Evolutionary conservation across 2,329 filamentous ascomycete genomes (phyloP), one percentile per base, ranked within the genome.

Genomic region (Fusarium chuoi): DNA sequence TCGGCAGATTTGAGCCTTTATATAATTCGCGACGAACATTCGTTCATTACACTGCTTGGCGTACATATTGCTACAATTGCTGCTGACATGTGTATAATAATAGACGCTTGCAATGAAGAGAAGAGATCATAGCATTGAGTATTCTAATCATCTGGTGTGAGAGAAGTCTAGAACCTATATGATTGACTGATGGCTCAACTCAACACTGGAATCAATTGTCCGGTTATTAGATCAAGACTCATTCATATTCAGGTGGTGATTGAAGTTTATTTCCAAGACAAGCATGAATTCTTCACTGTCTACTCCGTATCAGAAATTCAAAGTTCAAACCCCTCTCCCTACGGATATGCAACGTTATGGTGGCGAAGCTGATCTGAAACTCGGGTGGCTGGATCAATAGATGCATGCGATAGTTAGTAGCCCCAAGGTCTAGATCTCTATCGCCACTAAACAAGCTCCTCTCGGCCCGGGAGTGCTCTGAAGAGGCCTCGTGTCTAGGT

Each of bases 401-500:
- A 35, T 62, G 15, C 36, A 49, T 49, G 15, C 48, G 22, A 36
- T 24, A 58, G 41, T 33, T 14, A 14, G 33, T 17, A 33, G 18
- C 36, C 28, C 20, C 33, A 26, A n/a, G 51, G 39, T 52, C 65
- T 42, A 60, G 45, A 68, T 36, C 28, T 42, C 36, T 36, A 35
- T 36, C 20, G 58, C 36, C n/a, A 35, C 36, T 35, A n/a, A n/a
- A 28, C 15, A 52, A 60, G 26, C n/a, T 30, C 20, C 24, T n/a
- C n/a, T 38, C 18, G 33, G 35, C 58, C 48, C 17, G 41, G 36
- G 14, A 36, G 14, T 26, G 11, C 24, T 51, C 26, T 12, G 48
- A 46, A 65, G 66, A 70, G 65, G 58, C 45, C 65, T 69, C 69
- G 20, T 36, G 60, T 33, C 36, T 38, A n/a, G n/a, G n/a, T n/a